Conservation (phyloP, 345 rosid species). For the Lenwebbia sp. region DNA sequence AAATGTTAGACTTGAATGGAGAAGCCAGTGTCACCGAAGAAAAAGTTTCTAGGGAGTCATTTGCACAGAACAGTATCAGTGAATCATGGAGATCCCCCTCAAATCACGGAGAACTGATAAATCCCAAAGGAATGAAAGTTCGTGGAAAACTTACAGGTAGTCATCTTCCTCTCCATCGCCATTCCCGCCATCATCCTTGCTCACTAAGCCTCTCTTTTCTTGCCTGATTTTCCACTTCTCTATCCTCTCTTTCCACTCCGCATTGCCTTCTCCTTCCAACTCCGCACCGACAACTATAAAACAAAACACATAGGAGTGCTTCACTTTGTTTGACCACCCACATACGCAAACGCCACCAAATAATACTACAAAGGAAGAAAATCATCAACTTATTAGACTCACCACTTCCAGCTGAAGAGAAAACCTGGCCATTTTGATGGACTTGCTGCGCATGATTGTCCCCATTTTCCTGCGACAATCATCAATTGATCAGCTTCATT, state of each 20-base stretch:
- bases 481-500: background rate
- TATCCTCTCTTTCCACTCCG: conserved; percentile 90
- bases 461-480: conserved; percentile 55
- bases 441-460: conserved; percentile 38
- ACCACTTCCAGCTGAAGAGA: conserved; percentile 72
- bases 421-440: conserved; percentile 41
- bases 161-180: conserved; percentile 73
- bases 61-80: background rate
- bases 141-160: conserved; percentile 39
- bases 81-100: background rate
- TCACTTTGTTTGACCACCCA: background rate
- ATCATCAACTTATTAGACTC: background rate
- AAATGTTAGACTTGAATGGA: background rate
- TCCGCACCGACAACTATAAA: conserved; percentile 53
- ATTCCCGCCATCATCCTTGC: conserved; percentile 44
- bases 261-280: conserved; percentile 63
- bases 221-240: conserved; percentile 90
- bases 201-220: conserved; percentile 76
- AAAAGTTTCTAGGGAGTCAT: background rate
- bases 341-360: background rate
- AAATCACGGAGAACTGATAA: background rate
- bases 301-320: background rate
- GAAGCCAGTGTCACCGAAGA: background rate
- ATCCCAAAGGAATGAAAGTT: background rate
- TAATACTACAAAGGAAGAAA: background rate